phyloP scores from a whole-genome alignment of 805 yeast species.

The Sugiyamaella valdiviana region DNA sequence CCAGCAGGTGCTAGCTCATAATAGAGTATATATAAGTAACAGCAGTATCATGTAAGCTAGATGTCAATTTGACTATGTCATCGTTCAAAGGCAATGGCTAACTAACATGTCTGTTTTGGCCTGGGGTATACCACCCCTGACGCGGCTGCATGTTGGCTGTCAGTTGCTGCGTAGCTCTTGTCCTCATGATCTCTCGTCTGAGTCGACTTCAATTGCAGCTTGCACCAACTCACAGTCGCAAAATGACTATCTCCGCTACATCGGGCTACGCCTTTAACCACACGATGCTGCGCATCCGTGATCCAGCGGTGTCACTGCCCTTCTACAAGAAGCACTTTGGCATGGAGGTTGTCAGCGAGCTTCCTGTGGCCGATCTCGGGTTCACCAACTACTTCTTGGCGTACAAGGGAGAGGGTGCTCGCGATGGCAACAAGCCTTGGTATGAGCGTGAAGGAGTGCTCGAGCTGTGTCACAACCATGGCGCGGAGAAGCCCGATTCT shows the following conservation, averaged over 20 bases:
- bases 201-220: neutral
- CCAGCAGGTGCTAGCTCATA: no score
- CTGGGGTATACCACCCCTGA: neutral
- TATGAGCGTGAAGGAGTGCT: conserved; percentile 55
- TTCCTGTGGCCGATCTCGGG: conserved; percentile 48
- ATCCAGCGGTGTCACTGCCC: conserved; percentile 63
- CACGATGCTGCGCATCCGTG: conserved; percentile 66
- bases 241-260: conserved; percentile 1
- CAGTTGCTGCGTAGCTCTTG: neutral
- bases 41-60: no score
- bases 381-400: conserved; percentile 68
- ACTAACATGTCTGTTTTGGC: no score
- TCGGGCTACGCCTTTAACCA: conserved; percentile 25
- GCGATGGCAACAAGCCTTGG: conserved; percentile 36
- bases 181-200: neutral
- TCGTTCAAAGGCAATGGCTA: no score
- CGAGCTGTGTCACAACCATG: conserved; percentile 78
- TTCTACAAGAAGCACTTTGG: conserved; percentile 76
- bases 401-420: conserved; percentile 41
- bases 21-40: no score
- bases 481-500: conserved; percentile 51
- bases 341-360: conserved; percentile 50
- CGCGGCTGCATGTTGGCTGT: neutral
- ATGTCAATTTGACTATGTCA: no score
- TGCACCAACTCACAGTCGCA: neutral